Conservation (phyloP, 1,284 basidiomycete genomes). For the Trichosporon ovoides region DNA sequence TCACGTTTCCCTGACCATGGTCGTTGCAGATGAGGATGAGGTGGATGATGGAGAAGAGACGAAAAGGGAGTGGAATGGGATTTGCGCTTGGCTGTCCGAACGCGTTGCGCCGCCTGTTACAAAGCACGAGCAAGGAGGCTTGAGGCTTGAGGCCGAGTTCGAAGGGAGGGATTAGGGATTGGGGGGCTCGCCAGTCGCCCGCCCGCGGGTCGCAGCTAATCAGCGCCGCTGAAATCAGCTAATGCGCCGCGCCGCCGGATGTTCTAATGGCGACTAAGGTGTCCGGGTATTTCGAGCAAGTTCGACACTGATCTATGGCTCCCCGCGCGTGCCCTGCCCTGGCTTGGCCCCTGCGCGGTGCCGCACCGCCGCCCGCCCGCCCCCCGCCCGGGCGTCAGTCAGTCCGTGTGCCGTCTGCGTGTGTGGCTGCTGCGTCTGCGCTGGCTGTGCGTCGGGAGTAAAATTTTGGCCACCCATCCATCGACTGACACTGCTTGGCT, state of each 20-base stretch:
- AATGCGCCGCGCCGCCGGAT: no score
- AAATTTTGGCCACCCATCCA: background rate
- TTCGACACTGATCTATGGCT: slow-evolving; percentile 3
- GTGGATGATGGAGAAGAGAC: slow-evolving; percentile 6
- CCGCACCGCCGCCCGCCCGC: no score
- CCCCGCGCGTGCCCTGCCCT: background rate
- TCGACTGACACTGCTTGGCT: background rate
- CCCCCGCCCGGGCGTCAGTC: no score
- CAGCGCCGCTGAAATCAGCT: no score
- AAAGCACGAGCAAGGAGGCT: no score
- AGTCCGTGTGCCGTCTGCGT: no score
- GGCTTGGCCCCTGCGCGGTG: no score
- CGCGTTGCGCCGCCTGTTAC: background rate
- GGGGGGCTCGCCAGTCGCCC: background rate
- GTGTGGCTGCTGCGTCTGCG: no score
- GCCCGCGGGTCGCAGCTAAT: no score
- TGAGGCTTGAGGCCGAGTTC: background rate
- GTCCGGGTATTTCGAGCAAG: slow-evolving; percentile 5
- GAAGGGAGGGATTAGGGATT: slow-evolving; percentile 6
- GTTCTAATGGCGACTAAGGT: background rate
- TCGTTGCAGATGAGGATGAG: slow-evolving; percentile 15
- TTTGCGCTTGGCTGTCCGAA: background rate
- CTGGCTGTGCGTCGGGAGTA: background rate
- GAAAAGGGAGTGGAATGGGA: slow-evolving; percentile 5
- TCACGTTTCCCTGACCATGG: slow-evolving; percentile 51